A percentile compares a stretch with the other conserved stretches of the same genome.
phyloP scores from a whole-genome alignment of 1,139 yeast species.

The Scheffersomyces quercinus region DNA sequence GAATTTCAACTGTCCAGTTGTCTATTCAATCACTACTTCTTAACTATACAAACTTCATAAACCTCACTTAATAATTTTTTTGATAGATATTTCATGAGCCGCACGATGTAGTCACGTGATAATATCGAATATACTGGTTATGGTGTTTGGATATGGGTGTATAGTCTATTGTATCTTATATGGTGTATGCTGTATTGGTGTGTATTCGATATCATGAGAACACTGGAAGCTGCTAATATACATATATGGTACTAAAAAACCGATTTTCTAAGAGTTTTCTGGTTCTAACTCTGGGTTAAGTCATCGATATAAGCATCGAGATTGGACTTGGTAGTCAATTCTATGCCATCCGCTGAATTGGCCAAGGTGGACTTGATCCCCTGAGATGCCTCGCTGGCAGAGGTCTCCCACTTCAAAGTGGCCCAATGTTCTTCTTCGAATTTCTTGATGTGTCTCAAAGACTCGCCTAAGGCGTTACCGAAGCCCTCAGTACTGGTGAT shows the following conservation, averaged over 20 bases:
- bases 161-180: too few relatives aligned
- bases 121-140: not conserved
- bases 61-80: not conserved
- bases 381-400: slow-evolving; percentile 36
- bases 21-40: too few relatives aligned
- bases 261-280: too few relatives aligned
- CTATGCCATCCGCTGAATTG: slow-evolving; percentile 21
- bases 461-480: slow-evolving; percentile 69
- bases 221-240: too few relatives aligned
- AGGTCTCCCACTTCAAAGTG: slow-evolving; percentile 48
- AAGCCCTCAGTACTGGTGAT: slow-evolving; percentile 77
- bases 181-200: too few relatives aligned
- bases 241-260: too few relatives aligned
- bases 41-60: too few relatives aligned
- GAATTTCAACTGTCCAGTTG: too few relatives aligned
- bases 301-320: slow-evolving; percentile 29
- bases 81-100: not conserved
- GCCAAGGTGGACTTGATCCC: slow-evolving; percentile 27
- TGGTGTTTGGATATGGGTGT: too few relatives aligned
- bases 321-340: slow-evolving; percentile 27
- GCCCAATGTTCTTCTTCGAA: slow-evolving; percentile 74
- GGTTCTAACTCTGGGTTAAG: slow-evolving; percentile 1
- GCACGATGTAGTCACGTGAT: slow-evolving; percentile 1
- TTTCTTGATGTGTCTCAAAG: slow-evolving; percentile 68
- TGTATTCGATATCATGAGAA: too few relatives aligned